These are phyloP conservation scores for Xylariaceae sp. DNA, from an alignment of 2,329 filamentous ascomycete species.

Conservation along the genomic window DNA sequence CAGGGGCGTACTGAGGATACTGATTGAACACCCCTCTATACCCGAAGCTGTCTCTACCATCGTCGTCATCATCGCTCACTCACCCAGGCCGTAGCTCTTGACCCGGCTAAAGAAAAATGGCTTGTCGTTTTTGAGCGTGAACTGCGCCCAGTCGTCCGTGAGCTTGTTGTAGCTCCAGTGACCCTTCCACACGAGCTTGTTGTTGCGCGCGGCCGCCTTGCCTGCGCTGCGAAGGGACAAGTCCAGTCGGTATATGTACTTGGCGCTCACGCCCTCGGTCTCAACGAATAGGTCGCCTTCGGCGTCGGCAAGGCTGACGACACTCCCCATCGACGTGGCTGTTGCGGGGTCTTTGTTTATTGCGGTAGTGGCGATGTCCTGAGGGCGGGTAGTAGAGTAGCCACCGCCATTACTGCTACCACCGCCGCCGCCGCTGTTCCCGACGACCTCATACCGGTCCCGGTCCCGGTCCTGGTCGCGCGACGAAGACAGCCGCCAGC, in stretches of 20 bases:
- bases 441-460: conserved; percentile 35
- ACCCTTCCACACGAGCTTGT: conserved; percentile 85
- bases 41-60: neutral
- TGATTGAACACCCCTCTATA: too few relatives aligned
- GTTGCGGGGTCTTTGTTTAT: conserved; percentile 23
- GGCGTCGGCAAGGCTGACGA: conserved; percentile 42
- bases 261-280: conserved; percentile 76
- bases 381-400: neutral
- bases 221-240: conserved; percentile 71
- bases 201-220: conserved; percentile 71
- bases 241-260: conserved; percentile 87
- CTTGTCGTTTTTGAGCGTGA: conserved; percentile 68
- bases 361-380: neutral
- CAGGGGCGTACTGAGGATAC: too few relatives aligned
- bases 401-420: too few relatives aligned
- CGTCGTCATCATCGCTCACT: conserved; percentile 35
- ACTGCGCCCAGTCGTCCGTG: conserved; percentile 90
- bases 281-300: conserved; percentile 81
- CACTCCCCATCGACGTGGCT: too few relatives aligned
- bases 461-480: conserved; percentile 42
- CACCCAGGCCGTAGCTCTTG: conserved; percentile 62
- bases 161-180: conserved; percentile 91
- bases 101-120: conserved; percentile 72
- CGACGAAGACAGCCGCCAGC: conserved; percentile 55
- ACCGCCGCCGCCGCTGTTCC: conserved; percentile 28